These are phyloP conservation scores for Coprinellus aureogranulatus DNA, from an alignment of 768 basidiomycete species.

Conservation along the genomic window DNA sequence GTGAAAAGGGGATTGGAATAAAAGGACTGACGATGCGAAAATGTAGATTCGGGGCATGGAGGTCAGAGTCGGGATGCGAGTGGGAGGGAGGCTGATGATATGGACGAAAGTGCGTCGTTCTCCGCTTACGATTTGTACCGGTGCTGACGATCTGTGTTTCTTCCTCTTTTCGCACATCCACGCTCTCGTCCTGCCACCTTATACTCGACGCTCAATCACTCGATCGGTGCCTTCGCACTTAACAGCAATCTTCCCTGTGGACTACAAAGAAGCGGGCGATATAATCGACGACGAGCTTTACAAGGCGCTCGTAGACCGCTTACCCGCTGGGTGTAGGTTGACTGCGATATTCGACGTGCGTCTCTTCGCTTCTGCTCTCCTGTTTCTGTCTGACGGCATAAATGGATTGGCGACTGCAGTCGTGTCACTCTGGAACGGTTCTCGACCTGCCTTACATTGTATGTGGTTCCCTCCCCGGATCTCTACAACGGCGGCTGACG, in stretches of 20 bases:
- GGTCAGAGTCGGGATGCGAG: slow-evolving; percentile 77
- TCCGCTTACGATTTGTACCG: neutral
- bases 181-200: no score
- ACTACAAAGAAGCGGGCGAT: slow-evolving; percentile 70
- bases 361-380: neutral
- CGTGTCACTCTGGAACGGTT: slow-evolving; percentile 55
- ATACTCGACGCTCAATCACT: no score
- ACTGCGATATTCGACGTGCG: slow-evolving; percentile 56
- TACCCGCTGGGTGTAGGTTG: slow-evolving; percentile 49
- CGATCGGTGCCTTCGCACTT: no score
- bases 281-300: slow-evolving; percentile 73
- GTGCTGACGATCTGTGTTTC: no score
- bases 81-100: slow-evolving; percentile 77
- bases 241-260: slow-evolving; percentile 85
- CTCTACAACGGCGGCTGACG: no score
- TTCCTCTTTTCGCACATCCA: no score
- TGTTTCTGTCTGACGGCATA: neutral
- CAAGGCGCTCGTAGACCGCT: slow-evolving; percentile 42
- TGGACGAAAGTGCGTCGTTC: slow-evolving; percentile 50
- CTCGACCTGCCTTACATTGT: slow-evolving; percentile 52
- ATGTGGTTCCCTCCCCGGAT: no score
- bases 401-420: slow-evolving; percentile 22
- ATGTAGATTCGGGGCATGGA: neutral
- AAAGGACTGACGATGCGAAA: no score
- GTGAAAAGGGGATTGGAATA: no score